phyloP scores from a whole-genome alignment of 805 yeast species.

The Teunomyces panamensis region DNA sequence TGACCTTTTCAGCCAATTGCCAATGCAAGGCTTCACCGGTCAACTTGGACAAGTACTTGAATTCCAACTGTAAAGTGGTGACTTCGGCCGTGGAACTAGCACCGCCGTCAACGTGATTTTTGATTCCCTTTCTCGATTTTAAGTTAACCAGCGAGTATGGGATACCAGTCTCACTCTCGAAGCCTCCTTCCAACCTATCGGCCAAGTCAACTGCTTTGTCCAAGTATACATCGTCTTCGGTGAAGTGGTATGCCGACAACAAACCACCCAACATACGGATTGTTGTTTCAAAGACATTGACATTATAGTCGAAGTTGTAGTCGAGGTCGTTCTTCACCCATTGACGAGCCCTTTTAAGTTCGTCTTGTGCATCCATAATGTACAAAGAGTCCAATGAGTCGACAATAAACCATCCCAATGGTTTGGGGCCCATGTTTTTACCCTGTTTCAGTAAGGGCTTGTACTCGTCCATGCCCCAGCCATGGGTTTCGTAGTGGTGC shows the following conservation, averaged over 20 bases:
- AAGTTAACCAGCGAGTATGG: slow-evolving; percentile 82
- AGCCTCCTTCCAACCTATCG: slow-evolving; percentile 67
- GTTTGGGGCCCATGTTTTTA: slow-evolving; percentile 72
- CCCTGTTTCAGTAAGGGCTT: slow-evolving; percentile 63
- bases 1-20: slow-evolving; percentile 73
- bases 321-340: slow-evolving; percentile 74
- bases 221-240: slow-evolving; percentile 66
- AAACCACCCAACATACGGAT: slow-evolving; percentile 92
- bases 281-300: slow-evolving; percentile 90
- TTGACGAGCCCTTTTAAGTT: slow-evolving; percentile 57
- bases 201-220: slow-evolving; percentile 78
- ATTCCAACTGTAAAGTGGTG: slow-evolving; percentile 81
- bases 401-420: slow-evolving; percentile 91
- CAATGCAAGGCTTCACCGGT: slow-evolving; percentile 81
- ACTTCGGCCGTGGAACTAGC: slow-evolving; percentile 90
- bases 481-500: slow-evolving; percentile 70
- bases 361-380: slow-evolving; percentile 68
- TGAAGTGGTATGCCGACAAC: slow-evolving; percentile 73
- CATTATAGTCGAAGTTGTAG: slow-evolving; percentile 70
- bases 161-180: slow-evolving; percentile 61
- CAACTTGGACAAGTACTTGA: slow-evolving; percentile 73
- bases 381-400: slow-evolving; percentile 82
- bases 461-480: slow-evolving; percentile 83
- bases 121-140: slow-evolving; percentile 56
- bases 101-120: slow-evolving; percentile 65